These are phyloP conservation scores for Ilex aquifolium DNA, from an alignment of 257 asterid genomes.

Conservation along the genomic window DNA sequence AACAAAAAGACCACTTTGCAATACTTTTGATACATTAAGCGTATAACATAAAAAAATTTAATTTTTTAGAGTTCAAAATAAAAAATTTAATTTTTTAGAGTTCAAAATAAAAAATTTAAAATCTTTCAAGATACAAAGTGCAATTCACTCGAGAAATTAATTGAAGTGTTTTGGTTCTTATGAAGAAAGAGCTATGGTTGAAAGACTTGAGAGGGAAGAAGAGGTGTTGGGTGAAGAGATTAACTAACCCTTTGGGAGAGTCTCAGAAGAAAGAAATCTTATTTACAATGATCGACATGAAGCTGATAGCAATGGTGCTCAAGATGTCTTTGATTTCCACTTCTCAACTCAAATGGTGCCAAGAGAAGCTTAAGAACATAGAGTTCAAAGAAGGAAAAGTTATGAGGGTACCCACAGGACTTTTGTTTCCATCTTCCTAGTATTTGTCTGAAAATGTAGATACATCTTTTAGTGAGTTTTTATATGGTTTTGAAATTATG, in stretches of 20 bases:
- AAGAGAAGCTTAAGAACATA: constrained; percentile 35
- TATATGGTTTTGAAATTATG: too few species aligned
- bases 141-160: too few species aligned
- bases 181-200: constrained; percentile 38
- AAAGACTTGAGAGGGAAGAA: constrained; percentile 38
- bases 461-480: background rate
- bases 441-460: background rate
- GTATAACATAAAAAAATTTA: too few species aligned
- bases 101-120: too few species aligned
- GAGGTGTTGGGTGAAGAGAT: constrained; percentile 42
- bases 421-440: constrained; percentile 39
- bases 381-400: constrained; percentile 28
- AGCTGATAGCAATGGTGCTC: constrained; percentile 37
- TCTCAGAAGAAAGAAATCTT: constrained; percentile 19
- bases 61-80: too few species aligned
- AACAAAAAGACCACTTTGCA: too few species aligned
- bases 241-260: constrained; percentile 17
- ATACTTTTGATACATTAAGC: too few species aligned
- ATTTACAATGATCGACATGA: constrained; percentile 40
- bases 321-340: constrained; percentile 31
- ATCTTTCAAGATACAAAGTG: too few species aligned
- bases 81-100: too few species aligned
- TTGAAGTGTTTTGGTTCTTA: background rate
- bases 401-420: constrained; percentile 16
- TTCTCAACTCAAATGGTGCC: constrained; percentile 56